Base-by-base conservation (phyloP, 129 eudicot species). In the Arctium minus region DNA sequence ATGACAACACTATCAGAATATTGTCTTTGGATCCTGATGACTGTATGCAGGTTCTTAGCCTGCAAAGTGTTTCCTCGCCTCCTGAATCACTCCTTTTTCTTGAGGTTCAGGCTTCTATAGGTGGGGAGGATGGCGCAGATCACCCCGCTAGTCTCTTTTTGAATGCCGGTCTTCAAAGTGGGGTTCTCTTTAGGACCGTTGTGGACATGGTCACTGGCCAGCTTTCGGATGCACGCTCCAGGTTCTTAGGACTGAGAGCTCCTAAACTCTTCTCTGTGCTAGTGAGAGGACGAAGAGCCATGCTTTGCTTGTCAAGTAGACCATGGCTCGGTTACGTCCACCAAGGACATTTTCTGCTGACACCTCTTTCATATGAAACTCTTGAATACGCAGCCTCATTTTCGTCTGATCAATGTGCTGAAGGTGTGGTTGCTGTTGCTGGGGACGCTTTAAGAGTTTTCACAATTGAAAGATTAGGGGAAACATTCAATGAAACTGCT, bases 371-470 rank as follows among this genome's bases (percentile, higher is more conserved):
- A 2, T 93, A 92, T 48, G 99, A 94, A 86, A 88, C 94, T 30
- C 99, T 96, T 65, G 99, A 96, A 53, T 96, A 81, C 76, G 98
- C 98, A 35, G 97, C 98, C 31, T 93, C 99, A 0, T 96, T 96
- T 84, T 89, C 99, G 36, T 96, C 99, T 67, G 99, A 96, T 85
- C 98, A 96, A 86, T 96, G 99, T 87, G 90, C 97, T n/a, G 99
- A 96, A 96, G 99, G 99, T 92, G 99, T 96, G 29, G 99, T 96
- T 70, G 88, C 99, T 81, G 98, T 96, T 65, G 99, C 99, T 64
- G 99, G 97, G 48, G 97, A 96, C 80, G 99, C 98, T 75, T 89
- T 96, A 70, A 87, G 98, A 78, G 97, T 96, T 30, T 96, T 96
- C 60, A 96, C 98, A 12, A 93, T 96, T 29, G 99, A 96, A 87